These are phyloP conservation scores for Mycena alexandri DNA, from an alignment of 768 basidiomycete species.

Conservation along the genomic window DNA sequence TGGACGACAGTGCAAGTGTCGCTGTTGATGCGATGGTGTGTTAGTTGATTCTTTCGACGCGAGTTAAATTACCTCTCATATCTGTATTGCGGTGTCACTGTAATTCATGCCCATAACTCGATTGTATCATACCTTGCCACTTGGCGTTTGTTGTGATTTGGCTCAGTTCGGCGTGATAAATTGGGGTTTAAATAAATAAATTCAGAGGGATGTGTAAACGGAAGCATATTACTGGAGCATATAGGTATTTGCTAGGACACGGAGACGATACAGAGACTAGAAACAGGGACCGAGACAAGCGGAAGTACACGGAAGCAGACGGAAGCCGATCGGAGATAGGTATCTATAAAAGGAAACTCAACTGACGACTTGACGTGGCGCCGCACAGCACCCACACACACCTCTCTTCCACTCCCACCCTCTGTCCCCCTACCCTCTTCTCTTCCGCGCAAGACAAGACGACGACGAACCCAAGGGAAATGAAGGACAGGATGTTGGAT, in stretches of 20 bases:
- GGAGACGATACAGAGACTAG: too few relatives aligned
- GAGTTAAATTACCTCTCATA: slow-evolving; percentile 9
- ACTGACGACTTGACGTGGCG: neutral
- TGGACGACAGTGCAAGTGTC: slow-evolving; percentile 45
- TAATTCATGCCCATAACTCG: slow-evolving; percentile 1
- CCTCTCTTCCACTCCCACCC: neutral
- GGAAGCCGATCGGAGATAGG: neutral
- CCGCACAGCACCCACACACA: neutral
- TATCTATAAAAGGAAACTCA: neutral
- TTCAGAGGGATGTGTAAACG: neutral
- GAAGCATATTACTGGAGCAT: neutral
- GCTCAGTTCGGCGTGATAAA: too few relatives aligned
- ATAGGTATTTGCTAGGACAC: too few relatives aligned
- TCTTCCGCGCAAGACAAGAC: too few relatives aligned
- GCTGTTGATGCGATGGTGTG: slow-evolving; percentile 3
- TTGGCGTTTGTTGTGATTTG: too few relatives aligned
- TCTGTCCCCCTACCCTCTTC: too few relatives aligned
- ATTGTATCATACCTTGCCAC: neutral
- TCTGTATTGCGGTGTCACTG: slow-evolving; percentile 17
- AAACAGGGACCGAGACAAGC: neutral
- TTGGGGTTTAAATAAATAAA: slow-evolving; percentile 1
- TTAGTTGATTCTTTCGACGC: slow-evolving; percentile 12
- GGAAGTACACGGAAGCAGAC: neutral
- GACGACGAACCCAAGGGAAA: neutral
- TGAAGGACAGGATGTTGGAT: neutral